These are phyloP conservation scores for Trichoderma orchidacearum DNA, from an alignment of 495 filamentous ascomycete species.

Conservation along the genomic window DNA sequence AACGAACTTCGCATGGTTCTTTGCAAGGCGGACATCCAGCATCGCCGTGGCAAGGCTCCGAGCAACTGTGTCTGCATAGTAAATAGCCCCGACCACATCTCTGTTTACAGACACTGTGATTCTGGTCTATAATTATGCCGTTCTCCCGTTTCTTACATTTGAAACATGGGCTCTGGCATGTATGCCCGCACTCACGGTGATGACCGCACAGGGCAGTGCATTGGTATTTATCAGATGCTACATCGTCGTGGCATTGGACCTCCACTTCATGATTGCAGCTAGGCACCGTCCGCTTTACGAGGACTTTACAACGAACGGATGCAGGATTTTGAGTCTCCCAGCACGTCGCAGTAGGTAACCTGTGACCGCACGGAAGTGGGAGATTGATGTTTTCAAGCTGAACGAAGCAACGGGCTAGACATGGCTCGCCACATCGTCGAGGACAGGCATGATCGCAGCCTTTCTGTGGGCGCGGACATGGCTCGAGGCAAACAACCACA, in stretches of 20 bases:
- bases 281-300: slow-evolving; percentile 29
- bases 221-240: slow-evolving; percentile 15
- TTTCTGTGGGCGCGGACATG: slow-evolving; percentile 39
- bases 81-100: slow-evolving; percentile 39
- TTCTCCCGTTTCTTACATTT: slow-evolving; percentile 25
- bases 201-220: slow-evolving; percentile 36
- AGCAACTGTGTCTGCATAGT: slow-evolving; percentile 41
- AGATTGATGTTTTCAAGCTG: slow-evolving; percentile 8
- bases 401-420: slow-evolving; percentile 7
- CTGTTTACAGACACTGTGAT: slow-evolving; percentile 36
- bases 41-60: slow-evolving; percentile 14
- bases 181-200: slow-evolving; percentile 45
- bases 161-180: slow-evolving; percentile 37
- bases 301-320: slow-evolving; percentile 14
- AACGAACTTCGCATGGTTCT: slow-evolving; percentile 41
- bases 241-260: slow-evolving; percentile 36
- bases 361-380: slow-evolving; percentile 47
- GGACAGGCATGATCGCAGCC: slow-evolving; percentile 52
- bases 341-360: slow-evolving; percentile 31
- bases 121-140: slow-evolving; percentile 9
- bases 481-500: slow-evolving; percentile 45
- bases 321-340: slow-evolving; percentile 16
- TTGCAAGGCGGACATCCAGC: slow-evolving; percentile 41
- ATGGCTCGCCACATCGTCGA: slow-evolving; percentile 41
- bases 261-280: slow-evolving; percentile 40